Evolutionary conservation across 768 basidiomycete genomes (phyloP), one percentile per base, ranked within the genome.

Genomic region (Kwoniella heveanensis): DNA sequence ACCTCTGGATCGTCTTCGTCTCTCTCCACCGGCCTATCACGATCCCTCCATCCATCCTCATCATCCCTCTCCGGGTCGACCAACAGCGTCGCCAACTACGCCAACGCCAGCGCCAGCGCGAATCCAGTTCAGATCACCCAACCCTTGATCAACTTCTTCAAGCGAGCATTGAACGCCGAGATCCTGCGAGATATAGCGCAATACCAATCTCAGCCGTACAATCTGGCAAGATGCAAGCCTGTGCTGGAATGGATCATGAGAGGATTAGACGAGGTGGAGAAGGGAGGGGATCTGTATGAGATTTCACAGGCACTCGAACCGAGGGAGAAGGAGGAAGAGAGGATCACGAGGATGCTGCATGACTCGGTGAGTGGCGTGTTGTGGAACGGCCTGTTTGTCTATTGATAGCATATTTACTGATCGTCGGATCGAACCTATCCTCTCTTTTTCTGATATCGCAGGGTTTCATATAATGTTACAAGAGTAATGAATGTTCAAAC

Each of bases 161-260:
- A 99, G 80, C 89, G 95, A 19, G 88, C 91, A 72, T 91, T 91
- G 80, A 88, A 92, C 0, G 92, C 93, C n/a, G 94, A 96, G 76
- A 90, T 98, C 70, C 92, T 99, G 71, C 88, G 88, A 67, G 93
- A 97, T 78, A 97, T 99, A 78, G 91, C 96, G 78, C 88, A 91
- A 27, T 97, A 94, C 87, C 96, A 99, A 78, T 85, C 89, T 5
- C 87, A 88, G 67, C 88, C 90, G 1, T 98, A 92, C 83, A 93
- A 95, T 79, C 86, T 95, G 67, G 83, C 85, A 32, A 81, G 84
- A 6, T 86, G 94, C 17, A 83, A 85, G 0, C 64, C 83, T 0
- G 86, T 98, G 26, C 85, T 86, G 58, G 82, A 83, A 26, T 96
- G 87, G 79, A 86, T 99, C 65, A 88, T 89, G 64, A 88, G 90